A percentile compares a stretch with the other conserved stretches of the same genome.
phyloP scores from a whole-genome alignment of 495 filamentous ascomycete species.

The Podospora australis region DNA sequence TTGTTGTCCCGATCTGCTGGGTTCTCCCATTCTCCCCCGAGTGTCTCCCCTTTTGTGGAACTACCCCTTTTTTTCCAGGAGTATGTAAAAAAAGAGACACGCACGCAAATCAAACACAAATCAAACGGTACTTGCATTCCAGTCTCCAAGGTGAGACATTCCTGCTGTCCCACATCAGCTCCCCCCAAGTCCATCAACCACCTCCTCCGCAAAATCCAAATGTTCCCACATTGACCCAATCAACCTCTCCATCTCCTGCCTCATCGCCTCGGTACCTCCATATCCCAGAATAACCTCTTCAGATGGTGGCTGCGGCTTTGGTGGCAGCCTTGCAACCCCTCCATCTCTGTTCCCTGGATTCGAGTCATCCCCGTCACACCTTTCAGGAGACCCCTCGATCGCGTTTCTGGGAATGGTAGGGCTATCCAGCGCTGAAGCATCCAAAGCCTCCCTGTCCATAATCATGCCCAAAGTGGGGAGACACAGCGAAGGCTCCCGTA shows the following conservation, averaged over 20 bases:
- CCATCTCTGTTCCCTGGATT: not conserved
- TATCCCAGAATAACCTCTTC: not conserved
- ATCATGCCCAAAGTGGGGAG: not conserved
- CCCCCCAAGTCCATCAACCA: not conserved
- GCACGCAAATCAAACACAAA: too few species aligned
- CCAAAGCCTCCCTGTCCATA: not conserved
- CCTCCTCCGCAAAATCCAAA: not conserved
- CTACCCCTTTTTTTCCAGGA: too few species aligned
- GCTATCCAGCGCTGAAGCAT: not conserved
- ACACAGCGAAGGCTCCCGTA: not conserved
- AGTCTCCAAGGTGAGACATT: too few species aligned
- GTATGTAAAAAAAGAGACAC: too few species aligned
- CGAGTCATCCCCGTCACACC: not conserved
- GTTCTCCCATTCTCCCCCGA: too few species aligned
- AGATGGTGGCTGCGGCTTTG: not conserved
- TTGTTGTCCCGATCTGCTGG: too few species aligned
- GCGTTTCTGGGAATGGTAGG: not conserved
- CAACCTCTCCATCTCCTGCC: constrained; percentile 1
- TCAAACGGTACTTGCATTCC: too few species aligned
- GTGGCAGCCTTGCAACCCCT: not conserved
- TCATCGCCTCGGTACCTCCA: not conserved
- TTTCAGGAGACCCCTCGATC: not conserved
- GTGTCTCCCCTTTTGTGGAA: too few species aligned
- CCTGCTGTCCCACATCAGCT: too few species aligned
- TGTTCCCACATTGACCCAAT: constrained; percentile 1